Percentiles rank a stretch among this genome's conserved stretches.
Evolutionary conservation across 805 yeast genomes (phyloP).

Genomic region (Saccharomyces paradoxus): DNA sequence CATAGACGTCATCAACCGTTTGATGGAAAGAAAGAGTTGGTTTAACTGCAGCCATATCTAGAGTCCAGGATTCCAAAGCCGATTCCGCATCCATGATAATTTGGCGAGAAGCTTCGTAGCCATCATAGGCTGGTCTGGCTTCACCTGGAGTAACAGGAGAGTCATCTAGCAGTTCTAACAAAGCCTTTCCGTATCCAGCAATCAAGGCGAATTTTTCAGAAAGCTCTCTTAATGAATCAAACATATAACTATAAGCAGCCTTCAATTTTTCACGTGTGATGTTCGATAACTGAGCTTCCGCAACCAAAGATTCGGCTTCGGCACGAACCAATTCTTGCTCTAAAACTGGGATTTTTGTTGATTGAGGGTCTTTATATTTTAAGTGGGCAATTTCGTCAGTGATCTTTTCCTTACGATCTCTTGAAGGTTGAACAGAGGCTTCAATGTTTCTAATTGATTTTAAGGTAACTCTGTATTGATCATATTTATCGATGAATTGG

Average conservation of each 20-base stretch:
- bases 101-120: slow-evolving; percentile 96
- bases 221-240: slow-evolving; percentile 89
- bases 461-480: slow-evolving; percentile 92
- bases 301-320: slow-evolving; percentile 97
- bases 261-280: slow-evolving; percentile 96
- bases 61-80: slow-evolving; percentile 93
- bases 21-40: slow-evolving; percentile 85
- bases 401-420: slow-evolving; percentile 95
- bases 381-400: slow-evolving; percentile 96
- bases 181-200: slow-evolving; percentile 98
- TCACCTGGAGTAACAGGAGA: slow-evolving; percentile 98
- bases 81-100: slow-evolving; percentile 94
- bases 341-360: slow-evolving; percentile 88
- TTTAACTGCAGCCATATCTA: slow-evolving; percentile 90
- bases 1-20: slow-evolving; percentile 55
- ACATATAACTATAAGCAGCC: slow-evolving; percentile 95
- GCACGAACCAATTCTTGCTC: slow-evolving; percentile 99
- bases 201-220: slow-evolving; percentile 93
- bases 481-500: slow-evolving; percentile 96
- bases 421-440: slow-evolving; percentile 94
- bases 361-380: slow-evolving; percentile 96
- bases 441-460: slow-evolving; percentile 94
- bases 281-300: slow-evolving; percentile 97
- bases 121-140: slow-evolving; percentile 96
- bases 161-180: slow-evolving; percentile 91